phyloP scores from a whole-genome alignment of 345 rosid genomes.

The Syzygium aqueum region DNA sequence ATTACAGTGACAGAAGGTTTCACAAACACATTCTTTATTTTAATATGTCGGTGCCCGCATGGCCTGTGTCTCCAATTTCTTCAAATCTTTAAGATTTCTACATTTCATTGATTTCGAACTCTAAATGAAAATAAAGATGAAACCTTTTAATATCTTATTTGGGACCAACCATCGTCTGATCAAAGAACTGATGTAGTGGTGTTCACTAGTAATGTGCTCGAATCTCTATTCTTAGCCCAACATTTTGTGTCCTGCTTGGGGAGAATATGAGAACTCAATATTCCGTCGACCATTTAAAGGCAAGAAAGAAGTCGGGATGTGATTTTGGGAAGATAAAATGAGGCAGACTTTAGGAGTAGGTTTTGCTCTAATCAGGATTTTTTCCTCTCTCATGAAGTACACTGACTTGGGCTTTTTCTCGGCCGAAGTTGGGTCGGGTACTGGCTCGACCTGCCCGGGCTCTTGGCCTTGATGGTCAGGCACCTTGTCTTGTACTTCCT shows the following conservation, averaged over 20 bases:
- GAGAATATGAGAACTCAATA: neutral
- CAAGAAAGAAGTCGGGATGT: neutral
- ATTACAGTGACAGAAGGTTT: no score
- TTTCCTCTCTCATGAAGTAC: neutral
- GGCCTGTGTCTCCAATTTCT: no score
- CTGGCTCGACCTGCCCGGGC: fast-evolving
- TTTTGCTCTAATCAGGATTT: neutral
- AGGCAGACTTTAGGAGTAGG: neutral
- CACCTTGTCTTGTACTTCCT: neutral
- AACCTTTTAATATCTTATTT: no score
- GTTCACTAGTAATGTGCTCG: neutral
- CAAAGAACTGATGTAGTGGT: neutral
- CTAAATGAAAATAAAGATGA: no score
- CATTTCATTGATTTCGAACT: no score
- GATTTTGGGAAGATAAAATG: neutral
- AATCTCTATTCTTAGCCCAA: neutral
- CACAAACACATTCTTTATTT: no score
- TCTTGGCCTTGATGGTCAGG: neutral
- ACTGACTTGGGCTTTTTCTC: no score
- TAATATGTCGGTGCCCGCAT: no score
- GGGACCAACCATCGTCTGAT: no score
- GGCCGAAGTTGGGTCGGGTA: neutral
- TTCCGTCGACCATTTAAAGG: neutral
- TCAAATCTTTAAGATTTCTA: no score
- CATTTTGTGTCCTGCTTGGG: neutral